Conservation (phyloP, 2,329 filamentous ascomycete species). For the Myotisia sp. region DNA sequence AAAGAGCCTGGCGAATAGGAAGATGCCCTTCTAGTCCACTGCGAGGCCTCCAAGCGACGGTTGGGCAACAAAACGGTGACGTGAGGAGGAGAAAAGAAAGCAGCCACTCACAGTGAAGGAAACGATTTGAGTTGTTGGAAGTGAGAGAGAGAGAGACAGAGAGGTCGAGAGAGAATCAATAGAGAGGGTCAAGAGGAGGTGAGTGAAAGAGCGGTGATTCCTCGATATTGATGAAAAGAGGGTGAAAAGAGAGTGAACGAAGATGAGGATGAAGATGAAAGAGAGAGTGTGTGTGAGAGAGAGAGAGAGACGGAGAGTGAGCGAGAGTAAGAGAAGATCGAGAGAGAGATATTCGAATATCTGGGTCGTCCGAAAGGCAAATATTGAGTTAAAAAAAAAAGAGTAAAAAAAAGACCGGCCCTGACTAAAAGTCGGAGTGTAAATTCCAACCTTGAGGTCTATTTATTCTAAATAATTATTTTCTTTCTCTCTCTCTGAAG, state of each 20-base stretch:
- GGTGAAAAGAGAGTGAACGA: background rate
- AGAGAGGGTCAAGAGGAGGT: constrained; percentile 5
- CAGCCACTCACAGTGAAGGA: constrained; percentile 12
- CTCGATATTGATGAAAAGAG: background rate
- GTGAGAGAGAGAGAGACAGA: constrained; percentile 18
- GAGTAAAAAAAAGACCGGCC: background rate
- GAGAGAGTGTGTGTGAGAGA: background rate
- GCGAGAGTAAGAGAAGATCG: background rate
- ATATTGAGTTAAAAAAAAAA: background rate
- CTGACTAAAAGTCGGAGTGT: constrained; percentile 4
- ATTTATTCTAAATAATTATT: constrained; percentile 2
- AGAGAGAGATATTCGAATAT: background rate
- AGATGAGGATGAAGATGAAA: background rate
- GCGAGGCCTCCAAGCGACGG: background rate
- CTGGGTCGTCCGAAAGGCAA: background rate
- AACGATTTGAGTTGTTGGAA: constrained; percentile 16
- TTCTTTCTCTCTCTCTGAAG: background rate
- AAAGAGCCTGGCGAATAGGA: too few species aligned
- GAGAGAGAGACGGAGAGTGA: background rate
- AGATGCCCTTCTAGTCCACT: too few species aligned
- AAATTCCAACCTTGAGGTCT: too few species aligned
- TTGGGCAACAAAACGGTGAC: constrained; percentile 7
- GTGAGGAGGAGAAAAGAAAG: constrained; percentile 7
- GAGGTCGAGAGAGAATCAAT: constrained; percentile 11
- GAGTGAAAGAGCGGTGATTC: too few species aligned